A percentile compares a stretch with the other conserved stretches of the same genome.
phyloP scores from a whole-genome alignment of 768 basidiomycete species.

The Phylloporus rhodoxanthus region DNA sequence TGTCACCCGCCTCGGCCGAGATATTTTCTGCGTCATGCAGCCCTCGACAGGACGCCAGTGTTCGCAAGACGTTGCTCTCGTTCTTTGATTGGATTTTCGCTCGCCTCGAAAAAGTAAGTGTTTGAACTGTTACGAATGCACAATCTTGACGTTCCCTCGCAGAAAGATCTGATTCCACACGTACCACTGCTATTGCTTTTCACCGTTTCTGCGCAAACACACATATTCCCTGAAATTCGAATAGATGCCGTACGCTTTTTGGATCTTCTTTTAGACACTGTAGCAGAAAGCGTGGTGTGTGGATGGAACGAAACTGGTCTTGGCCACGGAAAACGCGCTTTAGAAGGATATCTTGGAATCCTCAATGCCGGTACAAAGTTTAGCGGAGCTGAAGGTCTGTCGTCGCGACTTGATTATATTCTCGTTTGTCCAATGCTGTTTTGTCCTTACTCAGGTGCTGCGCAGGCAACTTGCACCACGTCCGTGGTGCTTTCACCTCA shows the following conservation, averaged over 20 bases:
- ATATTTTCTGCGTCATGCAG: background rate
- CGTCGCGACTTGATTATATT: background rate
- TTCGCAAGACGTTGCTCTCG: slow-evolving; percentile 64
- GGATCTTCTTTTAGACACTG: slow-evolving; percentile 62
- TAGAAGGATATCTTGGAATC: slow-evolving; percentile 79
- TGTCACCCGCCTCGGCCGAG: slow-evolving; percentile 12
- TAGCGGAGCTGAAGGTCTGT: slow-evolving; percentile 49
- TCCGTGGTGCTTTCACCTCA: slow-evolving; percentile 60
- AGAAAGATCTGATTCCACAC: slow-evolving; percentile 75
- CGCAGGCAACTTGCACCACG: slow-evolving; percentile 51
- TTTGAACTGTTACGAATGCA: background rate
- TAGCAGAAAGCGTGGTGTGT: slow-evolving; percentile 60
- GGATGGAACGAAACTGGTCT: slow-evolving; percentile 57
- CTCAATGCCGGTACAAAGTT: slow-evolving; percentile 63
- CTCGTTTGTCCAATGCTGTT: background rate
- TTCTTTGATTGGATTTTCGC: slow-evolving; percentile 74
- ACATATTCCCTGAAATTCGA: slow-evolving; percentile 93
- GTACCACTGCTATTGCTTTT: slow-evolving; percentile 74
- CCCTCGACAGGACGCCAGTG: slow-evolving; percentile 60
- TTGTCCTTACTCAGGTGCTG: slow-evolving; percentile 16
- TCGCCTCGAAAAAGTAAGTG: slow-evolving; percentile 49
- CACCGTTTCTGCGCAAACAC: slow-evolving; percentile 83
- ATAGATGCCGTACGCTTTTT: slow-evolving; percentile 83
- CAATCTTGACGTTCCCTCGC: slow-evolving; percentile 7
- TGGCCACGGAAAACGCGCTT: slow-evolving; percentile 55